Evolutionary conservation across 148 eudicot species (phyloP).

Genomic region (Vaccinium darrowii): DNA sequence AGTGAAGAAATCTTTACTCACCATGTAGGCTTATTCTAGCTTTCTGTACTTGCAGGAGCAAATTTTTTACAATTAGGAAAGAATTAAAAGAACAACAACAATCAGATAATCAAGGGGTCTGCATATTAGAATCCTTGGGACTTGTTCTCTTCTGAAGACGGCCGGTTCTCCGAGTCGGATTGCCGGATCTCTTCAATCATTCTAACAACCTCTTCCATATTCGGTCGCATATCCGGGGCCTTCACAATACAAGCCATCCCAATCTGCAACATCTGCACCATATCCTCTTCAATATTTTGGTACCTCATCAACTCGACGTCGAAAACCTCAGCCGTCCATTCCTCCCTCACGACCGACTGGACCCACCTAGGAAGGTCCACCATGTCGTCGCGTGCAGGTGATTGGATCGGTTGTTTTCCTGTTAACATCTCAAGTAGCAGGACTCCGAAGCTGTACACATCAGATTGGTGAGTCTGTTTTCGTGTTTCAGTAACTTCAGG

Average conservation of each 20-base stretch:
- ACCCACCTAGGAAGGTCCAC: slow-evolving; percentile 32
- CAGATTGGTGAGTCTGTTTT: slow-evolving; percentile 24
- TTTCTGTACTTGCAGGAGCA: not conserved
- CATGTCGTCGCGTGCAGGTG: slow-evolving; percentile 20
- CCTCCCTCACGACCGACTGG: slow-evolving; percentile 29
- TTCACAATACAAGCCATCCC: slow-evolving; percentile 22
- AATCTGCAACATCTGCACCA: slow-evolving; percentile 31
- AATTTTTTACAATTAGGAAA: not conserved
- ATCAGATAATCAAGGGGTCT: slow-evolving; percentile 14
- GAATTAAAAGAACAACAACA: not conserved
- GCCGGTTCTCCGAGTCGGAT: slow-evolving; percentile 26
- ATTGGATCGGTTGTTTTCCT: slow-evolving; percentile 22
- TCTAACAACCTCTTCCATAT: slow-evolving; percentile 24
- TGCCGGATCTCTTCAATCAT: slow-evolving; percentile 29
- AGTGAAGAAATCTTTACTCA: not conserved
- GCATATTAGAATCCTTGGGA: slow-evolving; percentile 20
- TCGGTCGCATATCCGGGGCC: slow-evolving; percentile 23
- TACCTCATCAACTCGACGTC: slow-evolving; percentile 26
- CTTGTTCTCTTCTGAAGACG: slow-evolving; percentile 20
- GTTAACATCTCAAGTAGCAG: slow-evolving; percentile 24
- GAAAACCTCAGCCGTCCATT: slow-evolving; percentile 29
- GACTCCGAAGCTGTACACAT: slow-evolving; percentile 31
- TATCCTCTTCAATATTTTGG: slow-evolving; percentile 29
- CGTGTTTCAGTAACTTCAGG: slow-evolving; percentile 23
- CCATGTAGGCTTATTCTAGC: not conserved